These are phyloP conservation scores for Mortierella sp. DNA, from an alignment of 371 early-diverging fungal genomes.

Conservation along the genomic window DNA sequence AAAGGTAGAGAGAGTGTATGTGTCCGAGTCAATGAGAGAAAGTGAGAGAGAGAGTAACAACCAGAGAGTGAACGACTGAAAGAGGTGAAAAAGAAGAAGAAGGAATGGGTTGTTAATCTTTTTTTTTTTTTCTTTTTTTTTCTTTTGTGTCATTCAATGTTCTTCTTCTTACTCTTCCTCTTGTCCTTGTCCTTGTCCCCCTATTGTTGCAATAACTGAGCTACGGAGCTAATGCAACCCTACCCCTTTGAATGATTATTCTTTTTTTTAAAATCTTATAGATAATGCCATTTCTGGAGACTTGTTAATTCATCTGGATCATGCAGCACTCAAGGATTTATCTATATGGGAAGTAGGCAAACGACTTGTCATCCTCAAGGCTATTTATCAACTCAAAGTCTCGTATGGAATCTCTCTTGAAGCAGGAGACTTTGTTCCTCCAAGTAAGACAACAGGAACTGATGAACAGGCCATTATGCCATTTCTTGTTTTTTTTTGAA, in stretches of 20 bases:
- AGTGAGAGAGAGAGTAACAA: not conserved
- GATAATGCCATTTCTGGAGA: slow-evolving; percentile 95
- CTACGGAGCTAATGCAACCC: not conserved
- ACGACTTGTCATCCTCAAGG: slow-evolving; percentile 86
- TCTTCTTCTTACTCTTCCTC: no score
- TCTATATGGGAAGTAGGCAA: slow-evolving; percentile 90
- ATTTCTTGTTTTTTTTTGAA: not conserved
- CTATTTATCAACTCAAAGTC: slow-evolving; percentile 86
- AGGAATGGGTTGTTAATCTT: no score
- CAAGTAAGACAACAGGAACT: slow-evolving; percentile 62
- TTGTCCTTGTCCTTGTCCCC: no score
- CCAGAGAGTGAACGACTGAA: no score
- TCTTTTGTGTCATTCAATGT: not conserved
- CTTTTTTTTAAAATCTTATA: not conserved
- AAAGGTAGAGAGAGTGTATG: slow-evolving; percentile 65
- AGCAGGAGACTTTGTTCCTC: slow-evolving; percentile 89
- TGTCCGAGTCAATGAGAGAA: no score
- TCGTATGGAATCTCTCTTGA: slow-evolving; percentile 85
- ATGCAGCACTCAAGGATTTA: slow-evolving; percentile 90
- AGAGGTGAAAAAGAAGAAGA: no score
- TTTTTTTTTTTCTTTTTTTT: not conserved
- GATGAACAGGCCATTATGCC: not conserved
- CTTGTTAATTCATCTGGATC: slow-evolving; percentile 89
- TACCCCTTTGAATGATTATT: no score
- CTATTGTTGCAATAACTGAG: no score